A percentile compares a stretch with the other conserved stretches of the same genome.
Conservation (phyloP, 345 rosid species). For the Raphanus raphanistrum region DNA sequence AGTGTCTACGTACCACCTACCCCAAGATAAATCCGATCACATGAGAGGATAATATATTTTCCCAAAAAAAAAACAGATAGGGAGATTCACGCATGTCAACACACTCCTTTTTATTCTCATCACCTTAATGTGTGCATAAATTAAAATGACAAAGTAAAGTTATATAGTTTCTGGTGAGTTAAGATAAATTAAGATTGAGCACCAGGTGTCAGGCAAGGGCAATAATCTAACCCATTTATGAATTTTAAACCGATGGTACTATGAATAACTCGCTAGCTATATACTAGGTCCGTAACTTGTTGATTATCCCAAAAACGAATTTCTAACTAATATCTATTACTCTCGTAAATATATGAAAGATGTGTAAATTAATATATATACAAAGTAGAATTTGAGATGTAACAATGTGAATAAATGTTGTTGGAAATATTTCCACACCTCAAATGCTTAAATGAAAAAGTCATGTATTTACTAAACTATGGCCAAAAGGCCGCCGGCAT, state of each 20-base stretch:
- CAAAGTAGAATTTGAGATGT: not conserved
- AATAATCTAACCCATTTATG: not conserved
- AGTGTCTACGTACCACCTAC: conserved; percentile 22
- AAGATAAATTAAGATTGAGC: not conserved
- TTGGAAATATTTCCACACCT: conserved; percentile 17
- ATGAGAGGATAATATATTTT: conserved; percentile 10
- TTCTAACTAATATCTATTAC: not conserved
- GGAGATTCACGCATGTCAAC: conserved; percentile 13
- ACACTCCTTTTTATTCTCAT: not conserved
- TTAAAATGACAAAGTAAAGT: not conserved
- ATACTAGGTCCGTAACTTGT: not conserved
- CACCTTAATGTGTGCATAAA: not conserved
- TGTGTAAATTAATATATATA: not conserved
- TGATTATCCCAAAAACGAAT: not conserved
- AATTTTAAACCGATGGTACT: not conserved
- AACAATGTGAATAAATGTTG: conserved; percentile 9
- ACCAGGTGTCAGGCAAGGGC: not conserved
- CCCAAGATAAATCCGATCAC: conserved; percentile 28
- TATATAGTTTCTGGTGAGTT: not conserved
- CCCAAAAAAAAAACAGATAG: conserved; percentile 16
- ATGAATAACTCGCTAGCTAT: not conserved
- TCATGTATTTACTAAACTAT: conserved; percentile 22
- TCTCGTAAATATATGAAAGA: not conserved
- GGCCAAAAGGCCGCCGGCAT: conserved; percentile 23
- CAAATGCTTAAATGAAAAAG: conserved; percentile 12